Percentiles rank a stretch among this genome's conserved stretches.
Evolutionary conservation across 768 basidiomycete genomes (phyloP).

Genomic region (Hirschioporus abietinus): DNA sequence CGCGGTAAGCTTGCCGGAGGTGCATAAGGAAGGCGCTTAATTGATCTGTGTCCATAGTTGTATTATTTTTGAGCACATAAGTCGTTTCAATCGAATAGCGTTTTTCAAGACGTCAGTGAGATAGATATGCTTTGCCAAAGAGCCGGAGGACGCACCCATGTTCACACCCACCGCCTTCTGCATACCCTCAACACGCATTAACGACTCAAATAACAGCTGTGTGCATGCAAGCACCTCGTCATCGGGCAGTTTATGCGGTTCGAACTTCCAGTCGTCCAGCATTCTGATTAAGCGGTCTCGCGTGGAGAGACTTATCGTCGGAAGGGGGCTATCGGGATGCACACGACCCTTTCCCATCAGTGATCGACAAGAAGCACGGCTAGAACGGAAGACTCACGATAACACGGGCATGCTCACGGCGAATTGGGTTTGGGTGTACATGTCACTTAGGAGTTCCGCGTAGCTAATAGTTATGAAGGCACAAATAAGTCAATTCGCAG

Average conservation of each 20-base stretch:
- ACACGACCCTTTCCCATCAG: neutral
- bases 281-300: conserved; percentile 59
- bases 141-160: conserved; percentile 20
- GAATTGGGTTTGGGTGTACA: conserved; percentile 74
- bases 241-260: conserved; percentile 77
- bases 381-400: conserved; percentile 30
- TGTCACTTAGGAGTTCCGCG: conserved; percentile 79
- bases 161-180: conserved; percentile 22
- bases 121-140: too few relatives aligned
- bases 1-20: conserved; percentile 87
- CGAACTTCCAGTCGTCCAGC: conserved; percentile 84
- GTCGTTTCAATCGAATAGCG: neutral
- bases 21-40: conserved; percentile 78
- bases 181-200: conserved; percentile 72
- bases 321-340: conserved; percentile 35
- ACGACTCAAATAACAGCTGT: conserved; percentile 79
- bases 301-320: conserved; percentile 41
- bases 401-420: conserved; percentile 56
- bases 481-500: neutral
- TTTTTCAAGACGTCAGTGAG: too few relatives aligned
- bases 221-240: conserved; percentile 81
- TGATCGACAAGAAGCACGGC: neutral
- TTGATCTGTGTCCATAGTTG: conserved; percentile 49
- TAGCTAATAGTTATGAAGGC: conserved; percentile 33
- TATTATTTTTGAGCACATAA: conserved; percentile 13